Base-by-base conservation (phyloP, 2,329 filamentous ascomycete species). In the Parastagonospora avenae region DNA sequence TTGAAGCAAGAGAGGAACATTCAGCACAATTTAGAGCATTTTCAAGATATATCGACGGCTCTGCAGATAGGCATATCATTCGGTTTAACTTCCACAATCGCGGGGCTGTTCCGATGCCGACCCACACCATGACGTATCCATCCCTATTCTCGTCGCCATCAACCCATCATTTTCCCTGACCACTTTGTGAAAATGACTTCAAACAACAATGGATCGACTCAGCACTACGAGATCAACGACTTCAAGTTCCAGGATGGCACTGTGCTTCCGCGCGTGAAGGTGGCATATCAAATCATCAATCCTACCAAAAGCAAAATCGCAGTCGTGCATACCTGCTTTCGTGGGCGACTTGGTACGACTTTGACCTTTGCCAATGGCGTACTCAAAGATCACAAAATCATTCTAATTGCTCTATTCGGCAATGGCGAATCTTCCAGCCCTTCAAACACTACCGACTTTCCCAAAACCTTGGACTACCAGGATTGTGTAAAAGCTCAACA, bases 251-350 rank as follows among this genome's bases (percentile, higher is more conserved):
- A 57, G 27, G 55, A 60, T 40, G 63, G 58, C 15, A 46, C 50
- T 8, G 58, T 48, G 1, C 37, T 63, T 10, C 52, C 61, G 31
- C 48, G 40, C 7, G 44, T 60, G 19, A 51, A 42, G 4, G 12
- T 67, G 7, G 63, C 65, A 4, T 68, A 68, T 51, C 55, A 57
- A 28, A 55, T 65, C 41, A 50, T 67, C 38, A 67, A 68, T 19
- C 60, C 61, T 0, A 54, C 58, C 10, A 56, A 60, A 27, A 51
- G 48, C 11, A 63, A 66, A 36, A 50, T 65, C 27, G 64, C 65
- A 7, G 64, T 84, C 11, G 76, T 85, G 10, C 76, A 79, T 19
- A 84, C 82, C 2, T 85, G 82, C 64, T 85, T 81, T 62, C 76
- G 77, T 4, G 82, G 83, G 19, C 74, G 74, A 8, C 76, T 85